A percentile compares a stretch with the other conserved stretches of the same genome.
phyloP scores from a whole-genome alignment of 1,284 basidiomycete species.

The Fomitiporia mediterranea region DNA sequence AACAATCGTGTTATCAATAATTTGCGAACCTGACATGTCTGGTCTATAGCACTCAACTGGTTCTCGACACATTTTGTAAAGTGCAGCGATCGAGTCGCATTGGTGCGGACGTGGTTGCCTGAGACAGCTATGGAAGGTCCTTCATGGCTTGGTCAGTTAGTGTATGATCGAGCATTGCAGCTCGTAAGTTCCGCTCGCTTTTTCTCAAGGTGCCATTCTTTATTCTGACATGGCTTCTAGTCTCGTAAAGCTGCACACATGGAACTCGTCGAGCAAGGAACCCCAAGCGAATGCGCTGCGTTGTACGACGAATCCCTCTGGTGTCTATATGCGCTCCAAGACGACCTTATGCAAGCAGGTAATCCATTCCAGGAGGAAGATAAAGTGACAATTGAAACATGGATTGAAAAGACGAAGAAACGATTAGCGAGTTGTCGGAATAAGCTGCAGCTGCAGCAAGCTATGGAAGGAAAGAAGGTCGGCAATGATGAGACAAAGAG shows the following conservation, averaged over 20 bases:
- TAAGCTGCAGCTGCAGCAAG: background rate
- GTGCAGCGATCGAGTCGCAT: constrained; percentile 66
- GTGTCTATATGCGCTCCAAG: constrained; percentile 88
- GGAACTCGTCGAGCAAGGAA: constrained; percentile 80
- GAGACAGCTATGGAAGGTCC: constrained; percentile 65
- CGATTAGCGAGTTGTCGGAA: constrained; percentile 62
- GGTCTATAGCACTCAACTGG: constrained; percentile 56
- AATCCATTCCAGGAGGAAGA: constrained; percentile 86
- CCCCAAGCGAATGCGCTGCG: constrained; percentile 82
- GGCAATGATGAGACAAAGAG: background rate
- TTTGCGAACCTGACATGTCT: background rate
- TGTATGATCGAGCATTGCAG: constrained; percentile 72
- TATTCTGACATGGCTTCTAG: constrained; percentile 38
- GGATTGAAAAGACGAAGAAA: constrained; percentile 80
- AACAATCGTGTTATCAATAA: constrained; percentile 17
- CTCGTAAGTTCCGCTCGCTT: constrained; percentile 41
- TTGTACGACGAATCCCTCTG: constrained; percentile 93
- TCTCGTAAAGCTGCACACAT: constrained; percentile 89
- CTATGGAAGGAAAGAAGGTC: no score
- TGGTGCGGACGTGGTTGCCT: constrained; percentile 81
- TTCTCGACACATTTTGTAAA: constrained; percentile 76
- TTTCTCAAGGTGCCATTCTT: background rate
- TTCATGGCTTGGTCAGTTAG: constrained; percentile 75
- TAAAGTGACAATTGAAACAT: constrained; percentile 72
- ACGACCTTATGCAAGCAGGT: constrained; percentile 81